phyloP scores from a whole-genome alignment of 768 basidiomycete genomes.

The Lactifluus hygrophoroides region DNA sequence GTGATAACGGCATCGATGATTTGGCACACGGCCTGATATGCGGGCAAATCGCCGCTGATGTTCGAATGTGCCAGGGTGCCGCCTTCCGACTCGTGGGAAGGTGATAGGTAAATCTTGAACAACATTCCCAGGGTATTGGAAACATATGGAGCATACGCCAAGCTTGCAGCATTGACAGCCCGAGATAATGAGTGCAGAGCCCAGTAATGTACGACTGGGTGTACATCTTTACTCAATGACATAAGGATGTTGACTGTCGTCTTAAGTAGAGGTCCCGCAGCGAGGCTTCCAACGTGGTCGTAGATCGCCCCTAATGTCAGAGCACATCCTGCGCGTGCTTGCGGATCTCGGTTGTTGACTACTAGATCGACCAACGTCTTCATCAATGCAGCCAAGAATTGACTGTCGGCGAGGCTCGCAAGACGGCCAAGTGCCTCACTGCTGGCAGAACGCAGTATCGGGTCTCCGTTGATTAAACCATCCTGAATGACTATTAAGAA shows the following conservation, averaged over 20 bases:
- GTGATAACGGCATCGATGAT: conserved; percentile 91
- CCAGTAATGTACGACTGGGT: conserved; percentile 94
- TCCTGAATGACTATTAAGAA: conserved; percentile 39
- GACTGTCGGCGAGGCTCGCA: conserved; percentile 72
- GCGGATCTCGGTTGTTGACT: conserved; percentile 88
- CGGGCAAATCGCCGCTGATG: conserved; percentile 81
- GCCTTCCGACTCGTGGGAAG: conserved; percentile 90
- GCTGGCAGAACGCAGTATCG: conserved; percentile 62
- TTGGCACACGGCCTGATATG: conserved; percentile 85
- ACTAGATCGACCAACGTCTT: conserved; percentile 90
- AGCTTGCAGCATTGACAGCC: conserved; percentile 86
- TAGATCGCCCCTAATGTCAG: conserved; percentile 90
- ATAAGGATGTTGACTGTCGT: conserved; percentile 93
- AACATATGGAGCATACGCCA: conserved; percentile 86
- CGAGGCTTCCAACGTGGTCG: conserved; percentile 86
- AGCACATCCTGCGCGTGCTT: conserved; percentile 88
- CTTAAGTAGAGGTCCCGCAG: conserved; percentile 88
- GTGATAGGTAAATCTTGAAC: conserved; percentile 80
- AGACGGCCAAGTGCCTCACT: conserved; percentile 88
- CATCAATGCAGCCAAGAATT: conserved; percentile 77
- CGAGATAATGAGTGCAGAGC: conserved; percentile 75
- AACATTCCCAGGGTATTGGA: conserved; percentile 84
- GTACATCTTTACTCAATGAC: conserved; percentile 92
- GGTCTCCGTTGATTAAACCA: conserved; percentile 72
- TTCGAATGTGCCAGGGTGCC: conserved; percentile 78